phyloP scores from a whole-genome alignment of 1,284 basidiomycete genomes.

The Abortiporus biennis region DNA sequence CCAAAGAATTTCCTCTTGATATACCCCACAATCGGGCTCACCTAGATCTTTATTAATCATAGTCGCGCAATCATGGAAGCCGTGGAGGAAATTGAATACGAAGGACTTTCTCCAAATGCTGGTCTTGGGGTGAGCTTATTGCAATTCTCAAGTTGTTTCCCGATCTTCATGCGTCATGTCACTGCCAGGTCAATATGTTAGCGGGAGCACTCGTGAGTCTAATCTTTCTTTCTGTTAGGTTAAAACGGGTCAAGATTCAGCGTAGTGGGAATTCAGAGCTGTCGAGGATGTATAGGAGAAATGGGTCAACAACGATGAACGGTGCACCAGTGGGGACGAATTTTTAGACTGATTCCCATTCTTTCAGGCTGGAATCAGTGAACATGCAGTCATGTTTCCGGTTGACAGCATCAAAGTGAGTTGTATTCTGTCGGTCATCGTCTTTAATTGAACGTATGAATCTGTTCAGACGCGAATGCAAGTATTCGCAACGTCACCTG shows the following conservation, averaged over 20 bases:
- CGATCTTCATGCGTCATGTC: neutral
- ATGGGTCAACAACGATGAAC: no score
- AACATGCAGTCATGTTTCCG: slow-evolving; percentile 99
- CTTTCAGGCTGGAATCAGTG: slow-evolving; percentile 94
- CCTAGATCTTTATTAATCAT: no score
- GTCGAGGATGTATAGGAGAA: no score
- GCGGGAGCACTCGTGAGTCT: slow-evolving; percentile 87
- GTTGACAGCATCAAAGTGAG: slow-evolving; percentile 96
- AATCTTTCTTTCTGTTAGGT: no score
- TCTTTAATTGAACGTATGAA: neutral
- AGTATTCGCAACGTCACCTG: slow-evolving; percentile 81
- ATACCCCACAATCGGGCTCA: no score
- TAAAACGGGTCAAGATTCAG: no score
- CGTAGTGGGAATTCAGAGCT: no score
- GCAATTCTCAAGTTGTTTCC: neutral
- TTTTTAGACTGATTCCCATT: no score
- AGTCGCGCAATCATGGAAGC: slow-evolving; percentile 18
- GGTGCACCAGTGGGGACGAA: no score
- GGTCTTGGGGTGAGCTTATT: slow-evolving; percentile 52
- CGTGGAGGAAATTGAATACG: slow-evolving; percentile 65
- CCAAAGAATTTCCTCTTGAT: no score
- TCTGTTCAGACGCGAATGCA: slow-evolving; percentile 94
- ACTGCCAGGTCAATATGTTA: slow-evolving; percentile 86
- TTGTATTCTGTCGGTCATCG: slow-evolving; percentile 7
- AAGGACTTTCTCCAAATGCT: slow-evolving; percentile 70